Evolutionary conservation across 805 yeast species (phyloP).

Genomic region (Teunomyces funiuensis): DNA sequence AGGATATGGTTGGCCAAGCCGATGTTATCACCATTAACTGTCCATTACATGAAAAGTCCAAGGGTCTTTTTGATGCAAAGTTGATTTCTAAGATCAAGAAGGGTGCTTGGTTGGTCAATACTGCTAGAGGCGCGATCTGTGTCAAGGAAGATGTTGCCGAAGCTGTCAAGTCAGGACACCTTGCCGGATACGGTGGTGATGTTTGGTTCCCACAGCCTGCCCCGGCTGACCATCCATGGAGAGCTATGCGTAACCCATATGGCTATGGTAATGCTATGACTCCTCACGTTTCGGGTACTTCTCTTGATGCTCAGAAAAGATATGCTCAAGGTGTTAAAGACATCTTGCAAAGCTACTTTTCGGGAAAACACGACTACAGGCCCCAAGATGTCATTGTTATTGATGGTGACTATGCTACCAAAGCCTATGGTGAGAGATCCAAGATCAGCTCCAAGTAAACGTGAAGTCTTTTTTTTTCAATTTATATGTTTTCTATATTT

Average conservation of each 20-base stretch:
- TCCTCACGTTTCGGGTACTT: conserved; percentile 78
- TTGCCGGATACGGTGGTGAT: conserved; percentile 82
- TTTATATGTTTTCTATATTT: conserved; percentile 1
- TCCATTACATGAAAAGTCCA: conserved; percentile 71
- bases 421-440: conserved; percentile 59
- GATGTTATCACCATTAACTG: conserved; percentile 77
- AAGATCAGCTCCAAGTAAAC: conserved; percentile 2
- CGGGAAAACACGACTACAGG: conserved; percentile 63
- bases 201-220: conserved; percentile 89
- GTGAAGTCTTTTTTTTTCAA: not conserved
- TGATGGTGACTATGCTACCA: conserved; percentile 71
- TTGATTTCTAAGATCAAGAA: conserved; percentile 48
- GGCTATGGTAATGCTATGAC: conserved; percentile 85
- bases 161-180: conserved; percentile 65
- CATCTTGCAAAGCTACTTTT: conserved; percentile 63
- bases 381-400: conserved; percentile 75
- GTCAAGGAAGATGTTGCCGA: conserved; percentile 73
- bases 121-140: conserved; percentile 63
- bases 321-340: conserved; percentile 68
- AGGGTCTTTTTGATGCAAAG: conserved; percentile 66
- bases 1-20: conserved; percentile 64
- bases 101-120: conserved; percentile 17
- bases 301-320: conserved; percentile 76
- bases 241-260: conserved; percentile 60
- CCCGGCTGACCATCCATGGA: conserved; percentile 76